Percentiles rank a stretch among this genome's conserved stretches.
These are phyloP conservation scores for Plasmodium inui DNA, from an alignment of 169 alveolate genomes.

Conservation along the genomic window DNA sequence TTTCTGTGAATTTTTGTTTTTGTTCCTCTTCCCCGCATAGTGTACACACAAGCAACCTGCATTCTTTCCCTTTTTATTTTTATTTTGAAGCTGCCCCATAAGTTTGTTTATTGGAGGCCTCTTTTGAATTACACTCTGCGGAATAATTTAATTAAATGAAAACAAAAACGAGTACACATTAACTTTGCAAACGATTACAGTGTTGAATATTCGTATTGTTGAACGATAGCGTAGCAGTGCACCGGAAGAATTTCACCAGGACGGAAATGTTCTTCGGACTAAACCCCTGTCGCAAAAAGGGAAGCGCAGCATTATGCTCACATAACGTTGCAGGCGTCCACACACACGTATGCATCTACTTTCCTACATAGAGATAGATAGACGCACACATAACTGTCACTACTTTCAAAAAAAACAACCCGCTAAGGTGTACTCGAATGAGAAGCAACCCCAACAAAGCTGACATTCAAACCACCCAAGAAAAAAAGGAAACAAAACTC, in stretches of 20 bases:
- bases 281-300: slow-evolving; percentile 5
- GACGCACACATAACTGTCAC: background rate
- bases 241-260: slow-evolving; percentile 1
- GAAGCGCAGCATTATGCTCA: background rate
- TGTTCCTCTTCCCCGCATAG: background rate
- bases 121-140: slow-evolving; percentile 43
- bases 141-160: slow-evolving; percentile 53
- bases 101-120: slow-evolving; percentile 5
- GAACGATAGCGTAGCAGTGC: background rate
- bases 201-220: slow-evolving; percentile 21
- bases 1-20: background rate
- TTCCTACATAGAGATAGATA: background rate
- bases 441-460: background rate
- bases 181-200: background rate
- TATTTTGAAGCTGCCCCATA: slow-evolving; percentile 17
- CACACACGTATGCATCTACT: slow-evolving; percentile 2
- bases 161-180: slow-evolving; percentile 6
- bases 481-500: background rate
- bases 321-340: background rate
- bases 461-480: background rate
- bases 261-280: background rate
- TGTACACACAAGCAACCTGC: background rate
- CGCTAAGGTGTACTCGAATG: background rate
- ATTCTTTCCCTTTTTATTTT: slow-evolving; percentile 44
- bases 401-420: slow-evolving; percentile 1